Evolutionary conservation across 2,329 filamentous ascomycete genomes (phyloP).

Genomic region (Trichophyton benhamiae): DNA sequence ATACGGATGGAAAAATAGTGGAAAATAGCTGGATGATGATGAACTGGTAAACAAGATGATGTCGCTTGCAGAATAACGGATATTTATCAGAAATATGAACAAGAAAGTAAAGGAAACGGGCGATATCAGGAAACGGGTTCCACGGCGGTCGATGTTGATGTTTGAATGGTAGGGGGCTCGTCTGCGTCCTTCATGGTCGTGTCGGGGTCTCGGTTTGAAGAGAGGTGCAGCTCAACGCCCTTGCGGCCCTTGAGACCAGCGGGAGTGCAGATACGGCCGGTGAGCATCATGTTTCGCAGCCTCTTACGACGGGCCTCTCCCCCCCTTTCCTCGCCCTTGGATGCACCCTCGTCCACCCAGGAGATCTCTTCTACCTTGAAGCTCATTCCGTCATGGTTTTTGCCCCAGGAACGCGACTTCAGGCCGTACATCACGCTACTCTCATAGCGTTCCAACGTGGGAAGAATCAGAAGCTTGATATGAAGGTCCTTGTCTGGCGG

Average conservation of each 20-base stretch:
- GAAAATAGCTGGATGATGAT: not conserved
- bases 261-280: slow-evolving; percentile 32
- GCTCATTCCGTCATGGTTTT: slow-evolving; percentile 72
- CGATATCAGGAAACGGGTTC: not conserved
- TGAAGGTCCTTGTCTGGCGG: slow-evolving; percentile 65
- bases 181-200: not conserved
- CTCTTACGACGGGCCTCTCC: slow-evolving; percentile 39
- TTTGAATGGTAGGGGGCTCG: not conserved
- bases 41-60: not conserved
- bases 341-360: slow-evolving; percentile 64
- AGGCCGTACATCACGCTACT: slow-evolving; percentile 68
- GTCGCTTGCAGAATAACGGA: not conserved
- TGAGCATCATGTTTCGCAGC: slow-evolving; percentile 34
- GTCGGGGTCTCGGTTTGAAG: not conserved
- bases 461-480: slow-evolving; percentile 74
- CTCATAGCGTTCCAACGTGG: slow-evolving; percentile 62
- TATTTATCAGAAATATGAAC: not conserved
- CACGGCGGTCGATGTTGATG: not conserved
- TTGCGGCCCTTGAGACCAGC: slow-evolving; percentile 13
- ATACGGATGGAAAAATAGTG: slow-evolving; percentile 38
- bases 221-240: slow-evolving; percentile 8
- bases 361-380: slow-evolving; percentile 72
- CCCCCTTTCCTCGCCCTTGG: slow-evolving; percentile 36
- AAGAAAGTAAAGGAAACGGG: not conserved
- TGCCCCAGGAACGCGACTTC: slow-evolving; percentile 66